phyloP scores from a whole-genome alignment of 176 grass and related monocot genomes.

The Areca catechu region DNA sequence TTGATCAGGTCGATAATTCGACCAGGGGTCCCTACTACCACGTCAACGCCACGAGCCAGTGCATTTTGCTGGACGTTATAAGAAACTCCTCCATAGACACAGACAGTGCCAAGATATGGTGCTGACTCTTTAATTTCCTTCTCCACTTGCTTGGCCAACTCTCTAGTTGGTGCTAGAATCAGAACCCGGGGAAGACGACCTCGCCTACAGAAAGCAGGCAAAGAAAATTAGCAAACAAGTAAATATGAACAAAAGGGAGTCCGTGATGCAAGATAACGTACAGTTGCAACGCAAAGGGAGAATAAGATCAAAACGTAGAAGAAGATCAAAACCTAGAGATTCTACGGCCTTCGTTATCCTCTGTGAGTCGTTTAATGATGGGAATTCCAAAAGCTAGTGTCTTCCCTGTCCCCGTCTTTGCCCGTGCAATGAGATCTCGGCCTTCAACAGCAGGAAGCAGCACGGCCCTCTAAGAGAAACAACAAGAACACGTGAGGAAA shows the following conservation, averaged over 20 bases:
- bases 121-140: constrained; percentile 98
- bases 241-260: no score
- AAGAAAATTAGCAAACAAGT: background rate
- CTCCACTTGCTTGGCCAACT: constrained; percentile 97
- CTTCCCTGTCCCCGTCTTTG: constrained; percentile 96
- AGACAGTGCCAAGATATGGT: constrained; percentile 69
- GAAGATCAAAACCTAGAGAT: constrained; percentile 38
- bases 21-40: constrained; percentile 97
- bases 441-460: constrained; percentile 83
- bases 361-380: constrained; percentile 79
- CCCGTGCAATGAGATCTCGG: constrained; percentile 85
- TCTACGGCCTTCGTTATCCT: constrained; percentile 42
- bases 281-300: no score
- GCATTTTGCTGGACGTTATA: constrained; percentile 80
- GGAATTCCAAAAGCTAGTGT: constrained; percentile 95
- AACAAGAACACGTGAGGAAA: constrained; percentile 8
- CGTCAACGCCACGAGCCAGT: constrained; percentile 84
- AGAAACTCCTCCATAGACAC: constrained; percentile 92
- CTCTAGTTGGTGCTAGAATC: constrained; percentile 88
- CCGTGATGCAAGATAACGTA: no score
- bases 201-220: constrained; percentile 10
- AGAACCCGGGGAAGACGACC: constrained; percentile 64
- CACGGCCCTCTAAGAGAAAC: constrained; percentile 65
- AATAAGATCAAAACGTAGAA: no score
- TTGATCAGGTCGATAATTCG: constrained; percentile 95